Conservation (phyloP, 2,329 filamentous ascomycete species). For the Epichloe sibirici region DNA sequence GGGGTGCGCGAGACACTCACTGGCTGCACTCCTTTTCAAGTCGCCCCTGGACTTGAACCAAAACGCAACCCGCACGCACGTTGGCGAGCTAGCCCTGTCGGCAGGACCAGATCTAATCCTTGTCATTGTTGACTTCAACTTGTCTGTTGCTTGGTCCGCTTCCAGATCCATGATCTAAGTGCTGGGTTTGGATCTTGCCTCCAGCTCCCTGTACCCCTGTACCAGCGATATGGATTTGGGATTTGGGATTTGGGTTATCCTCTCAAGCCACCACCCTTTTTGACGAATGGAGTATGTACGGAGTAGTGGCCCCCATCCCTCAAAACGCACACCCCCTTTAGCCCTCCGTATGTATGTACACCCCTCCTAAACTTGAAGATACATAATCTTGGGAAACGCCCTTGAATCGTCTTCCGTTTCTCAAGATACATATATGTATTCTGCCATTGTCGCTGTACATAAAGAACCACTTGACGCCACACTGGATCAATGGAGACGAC, state of each 20-base stretch:
- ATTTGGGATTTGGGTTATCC: slow-evolving; percentile 21
- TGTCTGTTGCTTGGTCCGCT: slow-evolving; percentile 22
- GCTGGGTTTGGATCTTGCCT: slow-evolving; percentile 21
- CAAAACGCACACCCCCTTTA: slow-evolving; percentile 10
- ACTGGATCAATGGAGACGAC: no score
- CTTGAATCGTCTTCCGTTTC: not conserved
- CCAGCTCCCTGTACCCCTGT: slow-evolving; percentile 16
- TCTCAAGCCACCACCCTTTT: slow-evolving; percentile 16
- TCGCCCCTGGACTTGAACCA: not conserved
- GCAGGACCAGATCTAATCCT: slow-evolving; percentile 3
- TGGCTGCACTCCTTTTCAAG: not conserved
- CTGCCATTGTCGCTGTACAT: not conserved
- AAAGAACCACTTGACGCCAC: not conserved
- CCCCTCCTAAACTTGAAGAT: slow-evolving; percentile 13
- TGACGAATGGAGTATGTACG: slow-evolving; percentile 17
- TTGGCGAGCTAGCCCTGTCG: slow-evolving; percentile 13
- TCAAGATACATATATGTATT: not conserved
- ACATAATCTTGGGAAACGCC: slow-evolving; percentile 19
- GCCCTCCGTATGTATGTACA: not conserved
- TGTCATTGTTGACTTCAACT: slow-evolving; percentile 8
- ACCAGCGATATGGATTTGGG: slow-evolving; percentile 18
- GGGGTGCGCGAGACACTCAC: not conserved
- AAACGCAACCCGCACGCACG: slow-evolving; percentile 8
- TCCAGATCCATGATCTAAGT: slow-evolving; percentile 20
- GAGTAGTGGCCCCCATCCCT: slow-evolving; percentile 20